Evolutionary conservation across 2,329 filamentous ascomycete species (phyloP).

Genomic region (Fusarium praegraminearum): DNA sequence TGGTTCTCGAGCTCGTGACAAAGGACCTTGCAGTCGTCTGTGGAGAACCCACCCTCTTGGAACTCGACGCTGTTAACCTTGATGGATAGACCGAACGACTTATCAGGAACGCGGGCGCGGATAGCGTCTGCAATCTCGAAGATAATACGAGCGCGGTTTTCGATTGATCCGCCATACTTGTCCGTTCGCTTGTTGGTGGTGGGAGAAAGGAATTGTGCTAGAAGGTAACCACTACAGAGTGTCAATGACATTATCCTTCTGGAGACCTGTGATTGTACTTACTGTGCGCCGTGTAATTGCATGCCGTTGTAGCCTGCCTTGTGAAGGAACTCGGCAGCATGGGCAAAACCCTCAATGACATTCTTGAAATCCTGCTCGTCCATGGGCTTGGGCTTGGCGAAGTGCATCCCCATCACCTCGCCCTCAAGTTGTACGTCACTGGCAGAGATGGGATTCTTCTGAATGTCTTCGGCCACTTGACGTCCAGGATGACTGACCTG

Average conservation of each 20-base stretch:
- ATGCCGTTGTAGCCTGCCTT: slow-evolving; percentile 70
- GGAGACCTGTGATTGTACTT: background rate
- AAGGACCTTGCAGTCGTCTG: slow-evolving; percentile 64
- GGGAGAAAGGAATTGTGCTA: slow-evolving; percentile 65
- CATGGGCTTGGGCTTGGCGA: slow-evolving; percentile 64
- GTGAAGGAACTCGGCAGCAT: slow-evolving; percentile 71
- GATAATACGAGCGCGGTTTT: slow-evolving; percentile 61
- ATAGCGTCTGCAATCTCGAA: slow-evolving; percentile 58
- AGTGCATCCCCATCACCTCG: slow-evolving; percentile 46
- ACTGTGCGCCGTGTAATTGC: slow-evolving; percentile 64
- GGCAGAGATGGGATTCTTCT: slow-evolving; percentile 56
- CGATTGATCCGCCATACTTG: slow-evolving; percentile 59
- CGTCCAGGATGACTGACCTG: slow-evolving; percentile 65
- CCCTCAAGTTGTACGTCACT: slow-evolving; percentile 53
- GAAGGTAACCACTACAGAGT: slow-evolving; percentile 59
- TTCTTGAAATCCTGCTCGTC: slow-evolving; percentile 65
- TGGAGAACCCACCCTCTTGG: slow-evolving; percentile 64
- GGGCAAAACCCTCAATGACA: slow-evolving; percentile 71
- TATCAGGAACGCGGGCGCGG: slow-evolving; percentile 46
- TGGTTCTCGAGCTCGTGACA: slow-evolving; percentile 61
- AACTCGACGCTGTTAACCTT: slow-evolving; percentile 71
- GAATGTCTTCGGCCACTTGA: slow-evolving; percentile 54
- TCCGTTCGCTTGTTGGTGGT: slow-evolving; percentile 65
- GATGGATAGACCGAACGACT: slow-evolving; percentile 61
- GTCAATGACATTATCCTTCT: background rate